Percentiles rank a stretch among this genome's conserved stretches.
phyloP scores from a whole-genome alignment of 345 rosid species.

The Dipteronia dyeriana region DNA sequence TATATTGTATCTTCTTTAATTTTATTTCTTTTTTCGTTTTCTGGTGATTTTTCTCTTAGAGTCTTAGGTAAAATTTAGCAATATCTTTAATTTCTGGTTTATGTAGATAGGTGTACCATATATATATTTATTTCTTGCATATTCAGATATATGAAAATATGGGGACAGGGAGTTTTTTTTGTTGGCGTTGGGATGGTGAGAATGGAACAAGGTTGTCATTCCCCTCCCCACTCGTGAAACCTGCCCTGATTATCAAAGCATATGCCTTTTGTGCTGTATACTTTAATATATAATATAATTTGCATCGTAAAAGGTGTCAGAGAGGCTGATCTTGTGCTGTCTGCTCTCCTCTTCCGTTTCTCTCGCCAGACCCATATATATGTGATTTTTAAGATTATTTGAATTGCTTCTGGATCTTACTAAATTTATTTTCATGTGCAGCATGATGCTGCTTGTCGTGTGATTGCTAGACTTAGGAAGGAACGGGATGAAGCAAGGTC shows the following conservation, averaged over 20 bases:
- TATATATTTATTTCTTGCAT: not conserved
- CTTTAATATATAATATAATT: too few species aligned
- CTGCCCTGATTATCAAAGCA: not conserved
- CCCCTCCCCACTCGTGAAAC: not conserved
- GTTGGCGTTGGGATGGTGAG: not conserved
- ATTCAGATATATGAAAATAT: not conserved
- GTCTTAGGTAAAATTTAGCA: not conserved
- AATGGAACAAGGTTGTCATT: not conserved
- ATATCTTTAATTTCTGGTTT: not conserved
- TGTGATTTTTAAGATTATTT: not conserved
- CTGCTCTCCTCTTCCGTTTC: not conserved
- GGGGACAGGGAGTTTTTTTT: not conserved
- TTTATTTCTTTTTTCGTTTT: not conserved
- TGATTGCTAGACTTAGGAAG: slow-evolving; percentile 93
- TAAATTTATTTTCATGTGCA: slow-evolving; percentile 30
- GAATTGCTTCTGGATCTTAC: not conserved
- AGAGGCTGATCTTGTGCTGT: not conserved
- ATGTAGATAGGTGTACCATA: slow-evolving; percentile 1
- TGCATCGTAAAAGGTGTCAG: not conserved
- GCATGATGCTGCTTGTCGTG: slow-evolving; percentile 99
- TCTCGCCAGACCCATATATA: not conserved
- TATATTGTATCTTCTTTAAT: not conserved
- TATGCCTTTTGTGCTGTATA: not conserved
- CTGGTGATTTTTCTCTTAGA: not conserved
- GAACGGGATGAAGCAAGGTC: slow-evolving; percentile 91